Conservation (phyloP, 2,329 filamentous ascomycete species). For the Trichoderma sp. region DNA sequence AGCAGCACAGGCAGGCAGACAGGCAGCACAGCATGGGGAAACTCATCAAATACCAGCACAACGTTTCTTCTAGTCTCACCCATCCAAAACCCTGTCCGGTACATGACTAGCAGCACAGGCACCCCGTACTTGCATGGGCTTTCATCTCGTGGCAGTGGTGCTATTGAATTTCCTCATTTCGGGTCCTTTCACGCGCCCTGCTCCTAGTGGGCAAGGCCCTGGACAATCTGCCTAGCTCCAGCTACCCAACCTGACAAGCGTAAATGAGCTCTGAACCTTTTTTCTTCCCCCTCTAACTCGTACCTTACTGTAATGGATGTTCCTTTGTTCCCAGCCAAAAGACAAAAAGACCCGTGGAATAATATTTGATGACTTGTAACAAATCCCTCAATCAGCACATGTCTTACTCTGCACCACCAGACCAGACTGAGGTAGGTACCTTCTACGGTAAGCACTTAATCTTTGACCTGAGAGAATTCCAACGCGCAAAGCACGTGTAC, state of each 20-base stretch:
- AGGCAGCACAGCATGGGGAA: not conserved
- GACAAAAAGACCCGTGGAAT: not conserved
- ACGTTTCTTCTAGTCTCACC: not conserved
- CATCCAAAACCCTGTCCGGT: not conserved
- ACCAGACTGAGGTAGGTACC: not conserved
- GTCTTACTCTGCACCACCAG: not conserved
- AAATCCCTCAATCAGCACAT: not conserved
- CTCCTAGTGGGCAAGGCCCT: not conserved
- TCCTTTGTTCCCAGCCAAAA: not conserved
- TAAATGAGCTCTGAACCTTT: not conserved
- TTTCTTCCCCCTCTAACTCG: not conserved
- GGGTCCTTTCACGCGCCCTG: constrained; percentile 3
- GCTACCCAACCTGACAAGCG: not conserved
- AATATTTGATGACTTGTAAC: not conserved
- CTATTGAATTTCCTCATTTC: constrained; percentile 18
- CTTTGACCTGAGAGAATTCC: not conserved
- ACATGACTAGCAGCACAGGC: constrained; percentile 4
- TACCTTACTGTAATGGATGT: not conserved
- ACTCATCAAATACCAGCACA: not conserved
- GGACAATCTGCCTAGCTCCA: not conserved
- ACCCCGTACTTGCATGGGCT: constrained; percentile 21
- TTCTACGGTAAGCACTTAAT: constrained; percentile 3
- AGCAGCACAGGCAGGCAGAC: not conserved
- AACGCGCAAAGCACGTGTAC: not conserved
- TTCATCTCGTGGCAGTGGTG: constrained; percentile 19